phyloP scores from a whole-genome alignment of 2,329 filamentous ascomycete species.

The Penicillium sp. region DNA sequence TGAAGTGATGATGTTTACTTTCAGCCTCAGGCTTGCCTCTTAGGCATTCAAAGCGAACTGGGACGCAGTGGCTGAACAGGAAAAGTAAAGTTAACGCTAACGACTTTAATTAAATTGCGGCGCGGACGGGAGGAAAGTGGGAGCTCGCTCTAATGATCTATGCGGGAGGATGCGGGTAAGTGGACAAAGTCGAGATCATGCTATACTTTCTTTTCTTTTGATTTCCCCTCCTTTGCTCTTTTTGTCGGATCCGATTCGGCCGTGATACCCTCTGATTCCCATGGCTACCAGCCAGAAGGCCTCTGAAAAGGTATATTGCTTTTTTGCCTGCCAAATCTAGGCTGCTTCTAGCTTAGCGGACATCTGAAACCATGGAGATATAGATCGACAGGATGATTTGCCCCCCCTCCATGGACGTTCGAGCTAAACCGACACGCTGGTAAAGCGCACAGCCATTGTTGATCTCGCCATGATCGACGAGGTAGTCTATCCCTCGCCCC shows the following conservation, averaged over 20 bases:
- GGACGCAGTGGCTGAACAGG: not conserved
- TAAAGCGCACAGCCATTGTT: not conserved
- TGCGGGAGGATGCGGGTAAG: not conserved
- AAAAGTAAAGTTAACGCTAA: slow-evolving; percentile 2
- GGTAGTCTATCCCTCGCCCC: not conserved
- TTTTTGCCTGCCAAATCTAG: not conserved
- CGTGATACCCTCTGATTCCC: not conserved
- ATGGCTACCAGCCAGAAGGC: too few species aligned
- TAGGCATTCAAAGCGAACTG: not conserved
- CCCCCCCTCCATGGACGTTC: not conserved
- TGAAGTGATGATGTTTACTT: not conserved
- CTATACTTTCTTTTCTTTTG: not conserved
- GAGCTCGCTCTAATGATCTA: not conserved
- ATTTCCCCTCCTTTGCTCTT: too few species aligned
- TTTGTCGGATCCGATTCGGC: too few species aligned
- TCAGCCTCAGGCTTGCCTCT: slow-evolving; percentile 2
- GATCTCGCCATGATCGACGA: slow-evolving; percentile 1
- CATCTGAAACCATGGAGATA: slow-evolving; percentile 4
- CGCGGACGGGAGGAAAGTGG: not conserved
- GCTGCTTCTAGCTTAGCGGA: not conserved
- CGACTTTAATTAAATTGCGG: slow-evolving; percentile 1
- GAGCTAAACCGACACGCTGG: slow-evolving; percentile 1
- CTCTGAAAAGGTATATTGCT: not conserved
- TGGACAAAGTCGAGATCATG: too few species aligned
- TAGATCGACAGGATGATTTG: slow-evolving; percentile 2